Base-by-base conservation (phyloP, 306 rosid genomes). In the Cicer bijugum region DNA sequence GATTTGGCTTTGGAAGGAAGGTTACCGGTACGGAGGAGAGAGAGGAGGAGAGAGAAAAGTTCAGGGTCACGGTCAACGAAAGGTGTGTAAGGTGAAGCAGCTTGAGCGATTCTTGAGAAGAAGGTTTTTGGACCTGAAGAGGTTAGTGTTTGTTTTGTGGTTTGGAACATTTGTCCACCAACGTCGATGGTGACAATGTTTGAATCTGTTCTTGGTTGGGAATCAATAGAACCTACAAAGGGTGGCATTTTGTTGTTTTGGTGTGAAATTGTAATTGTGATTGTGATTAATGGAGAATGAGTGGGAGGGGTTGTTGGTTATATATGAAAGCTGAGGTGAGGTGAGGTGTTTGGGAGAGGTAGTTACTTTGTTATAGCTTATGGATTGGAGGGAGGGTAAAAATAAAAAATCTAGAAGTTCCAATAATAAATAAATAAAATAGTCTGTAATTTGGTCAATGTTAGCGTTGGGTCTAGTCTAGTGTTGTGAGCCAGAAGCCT, bases 11-110 rank as follows among this genome's bases (percentile, higher is more conserved):
- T 95, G 2, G 99, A 95, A 0, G 97, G 97, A 5, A 95, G 94
- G 73, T 86, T 88, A 37, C 99, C 97, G 0, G 95, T 95, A 8
- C 99, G 38, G 75, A 95, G 97, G 70, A 95, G 96, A 4, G 97
- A 95, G 76, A 95, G 97, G 15, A 95, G 74, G 46, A 90, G 70
- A 0, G 97, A 88, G 82, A 95, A 95, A 35, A 91, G 43, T 55
- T 91, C 97, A 0, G 99, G 99, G 86, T 95, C 97, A 7, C 99
- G 84, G 67, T 95, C 97, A 14, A 95, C 17, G 59, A 95, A 95
- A 0, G 93, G 81, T 0, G 78, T 52, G 60, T 12, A 38, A 50
- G 35, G 5, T 1, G 65, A 57, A 0, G 82, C 44, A 6, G 80
- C 51, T 28, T 86, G 85, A 2, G 84, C 79, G 37, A 93, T 80